Base-by-base conservation (phyloP, 805 yeast genomes). In the Candida quercuum region DNA sequence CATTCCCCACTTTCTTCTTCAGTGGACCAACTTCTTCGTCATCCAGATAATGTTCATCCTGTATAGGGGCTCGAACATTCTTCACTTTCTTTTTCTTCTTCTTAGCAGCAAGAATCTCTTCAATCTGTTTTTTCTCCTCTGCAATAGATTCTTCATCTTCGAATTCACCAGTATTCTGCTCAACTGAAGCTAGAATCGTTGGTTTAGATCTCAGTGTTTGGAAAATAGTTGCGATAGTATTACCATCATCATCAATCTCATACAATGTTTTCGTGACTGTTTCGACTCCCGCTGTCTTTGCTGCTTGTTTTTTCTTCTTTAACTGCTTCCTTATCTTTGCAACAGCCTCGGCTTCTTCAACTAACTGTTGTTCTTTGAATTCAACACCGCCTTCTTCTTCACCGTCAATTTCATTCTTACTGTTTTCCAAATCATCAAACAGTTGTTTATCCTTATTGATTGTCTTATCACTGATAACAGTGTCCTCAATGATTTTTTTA, bases 171-270 rank as follows among this genome's bases (percentile, higher is more conserved):
- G 15, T 27, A 11, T 57, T 59, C 43, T 54, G 63, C 38, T 63
- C 65, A 17, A 57, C 40, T 16, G 28, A 26, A 10, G 31, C 66
- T 36, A 51, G 55, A 5, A 63, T 63, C 21, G 60, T 55, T 31
- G 60, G 51, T 30, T 70, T 67, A n/a, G 46, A 47, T 25, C 43
- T 47, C 14, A 44, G 43, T 9, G 57, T 60, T 34, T 54, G 60
- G 3, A 56, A 52, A 10, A 45, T 48, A 12, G 58, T 52, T 5
- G 45, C 58, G 13, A 47, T 41, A 8, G 57, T 52, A 25, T 16
- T 36, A 33, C 55, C 59, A 19, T 38, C 52, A 15, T 49, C 63
- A 28, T 53, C 56, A 28, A 43, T 38, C 33, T 46, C 59, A 28
- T 49, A 55, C 11, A 53, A 44, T 7, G 54, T 49, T 35, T 51